Evolutionary conservation across 1,139 yeast genomes (phyloP).

Genomic region (Taphrina deformans): DNA sequence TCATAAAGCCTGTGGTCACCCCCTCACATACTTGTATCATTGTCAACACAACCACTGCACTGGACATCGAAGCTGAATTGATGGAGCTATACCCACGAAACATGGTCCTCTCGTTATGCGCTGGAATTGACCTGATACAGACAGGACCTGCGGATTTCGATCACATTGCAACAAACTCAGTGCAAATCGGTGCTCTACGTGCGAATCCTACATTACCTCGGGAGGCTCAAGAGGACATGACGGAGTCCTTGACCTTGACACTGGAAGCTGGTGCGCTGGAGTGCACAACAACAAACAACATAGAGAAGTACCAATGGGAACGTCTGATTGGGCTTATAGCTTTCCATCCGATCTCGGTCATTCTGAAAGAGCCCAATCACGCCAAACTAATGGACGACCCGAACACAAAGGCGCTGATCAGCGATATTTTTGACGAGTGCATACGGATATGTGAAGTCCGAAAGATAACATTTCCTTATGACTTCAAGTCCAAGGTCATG

Average conservation of each 20-base stretch:
- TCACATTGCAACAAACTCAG: conserved; percentile 35
- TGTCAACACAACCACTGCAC: conserved; percentile 53
- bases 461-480: conserved; percentile 35
- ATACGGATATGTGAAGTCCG: conserved; percentile 38
- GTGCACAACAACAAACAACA: conserved; percentile 38
- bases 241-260: conserved; percentile 39
- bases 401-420: conserved; percentile 29
- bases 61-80: conserved; percentile 67
- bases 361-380: conserved; percentile 40
- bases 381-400: conserved; percentile 35
- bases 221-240: conserved; percentile 40
- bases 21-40: conserved; percentile 53
- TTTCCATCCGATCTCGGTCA: conserved; percentile 39
- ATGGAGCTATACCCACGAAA: conserved; percentile 59
- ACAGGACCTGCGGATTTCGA: conserved; percentile 41
- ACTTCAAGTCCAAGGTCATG: conserved; percentile 31
- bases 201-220: conserved; percentile 30
- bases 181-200: conserved; percentile 37
- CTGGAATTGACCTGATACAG: conserved; percentile 38
- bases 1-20: conserved; percentile 59
- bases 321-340: conserved; percentile 39
- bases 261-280: conserved; percentile 40
- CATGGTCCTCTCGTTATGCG: conserved; percentile 53
- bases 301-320: conserved; percentile 41
- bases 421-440: conserved; percentile 38